Conservation (phyloP, 768 basidiomycete genomes). For the Mrakia hoshinonis region DNA sequence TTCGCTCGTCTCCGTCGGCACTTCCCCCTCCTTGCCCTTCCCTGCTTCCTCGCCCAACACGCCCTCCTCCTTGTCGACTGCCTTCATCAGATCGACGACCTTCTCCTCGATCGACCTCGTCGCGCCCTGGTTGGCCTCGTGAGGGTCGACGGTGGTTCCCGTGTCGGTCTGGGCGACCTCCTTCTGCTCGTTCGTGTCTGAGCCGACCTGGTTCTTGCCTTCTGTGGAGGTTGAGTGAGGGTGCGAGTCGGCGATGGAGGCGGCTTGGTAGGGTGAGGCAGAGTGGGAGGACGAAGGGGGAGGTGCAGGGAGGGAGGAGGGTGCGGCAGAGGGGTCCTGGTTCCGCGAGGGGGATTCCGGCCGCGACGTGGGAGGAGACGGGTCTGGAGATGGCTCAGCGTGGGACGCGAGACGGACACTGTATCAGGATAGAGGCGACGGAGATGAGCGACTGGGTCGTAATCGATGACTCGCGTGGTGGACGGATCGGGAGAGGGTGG, state of each 20-base stretch:
- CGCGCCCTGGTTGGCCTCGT: neutral
- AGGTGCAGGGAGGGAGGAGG: neutral
- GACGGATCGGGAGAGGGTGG: no score
- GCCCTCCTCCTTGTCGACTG: neutral
- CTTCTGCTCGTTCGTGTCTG: neutral
- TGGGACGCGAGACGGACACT: slow-evolving; percentile 1
- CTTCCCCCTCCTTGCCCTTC: neutral
- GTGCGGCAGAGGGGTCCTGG: slow-evolving; percentile 5
- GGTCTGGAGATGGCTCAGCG: neutral
- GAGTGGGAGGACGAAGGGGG: neutral
- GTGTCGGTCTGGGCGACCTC: neutral
- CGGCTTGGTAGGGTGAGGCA: neutral
- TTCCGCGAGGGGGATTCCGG: neutral
- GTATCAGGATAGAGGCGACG: neutral
- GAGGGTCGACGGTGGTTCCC: slow-evolving; percentile 3
- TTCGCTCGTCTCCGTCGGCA: neutral
- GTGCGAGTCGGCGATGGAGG: neutral
- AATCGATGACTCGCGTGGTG: no score
- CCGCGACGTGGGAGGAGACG: neutral
- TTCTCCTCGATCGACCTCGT: slow-evolving; percentile 13
- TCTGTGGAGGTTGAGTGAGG: neutral
- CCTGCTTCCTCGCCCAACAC: neutral
- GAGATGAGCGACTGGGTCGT: neutral
- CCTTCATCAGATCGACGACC: slow-evolving; percentile 7
- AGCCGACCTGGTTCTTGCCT: neutral